These are phyloP conservation scores for Serendipita sp. DNA, from an alignment of 768 basidiomycete genomes.

Conservation along the genomic window DNA sequence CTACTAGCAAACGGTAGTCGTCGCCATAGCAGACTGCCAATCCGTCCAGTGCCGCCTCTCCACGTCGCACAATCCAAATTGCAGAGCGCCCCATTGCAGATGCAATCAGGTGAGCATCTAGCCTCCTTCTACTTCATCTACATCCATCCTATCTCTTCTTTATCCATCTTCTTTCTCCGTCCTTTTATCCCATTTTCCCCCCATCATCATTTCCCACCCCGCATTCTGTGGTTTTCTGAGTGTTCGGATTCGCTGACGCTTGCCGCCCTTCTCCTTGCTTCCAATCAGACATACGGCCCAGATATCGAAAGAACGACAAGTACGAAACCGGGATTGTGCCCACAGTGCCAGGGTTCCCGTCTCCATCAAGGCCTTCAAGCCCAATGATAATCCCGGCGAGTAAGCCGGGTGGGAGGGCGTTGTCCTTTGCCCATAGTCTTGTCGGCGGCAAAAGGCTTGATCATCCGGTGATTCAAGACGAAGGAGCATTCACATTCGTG, in stretches of 20 bases:
- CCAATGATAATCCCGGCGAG: background rate
- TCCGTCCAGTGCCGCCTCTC: background rate
- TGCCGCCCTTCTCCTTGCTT: background rate
- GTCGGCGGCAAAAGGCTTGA: too few species aligned
- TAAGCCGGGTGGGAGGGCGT: too few species aligned
- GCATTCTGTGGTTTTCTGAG: background rate
- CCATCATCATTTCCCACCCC: background rate
- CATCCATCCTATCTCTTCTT: background rate
- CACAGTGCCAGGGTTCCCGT: background rate
- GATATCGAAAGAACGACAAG: conserved; percentile 2
- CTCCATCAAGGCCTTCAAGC: background rate
- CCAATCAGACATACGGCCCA: conserved; percentile 1
- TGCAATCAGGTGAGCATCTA: background rate
- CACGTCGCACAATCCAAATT: background rate
- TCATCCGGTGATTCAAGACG: too few species aligned
- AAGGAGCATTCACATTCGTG: too few species aligned
- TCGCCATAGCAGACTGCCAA: conserved; percentile 4
- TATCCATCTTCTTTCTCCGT: background rate
- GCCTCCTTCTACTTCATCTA: background rate
- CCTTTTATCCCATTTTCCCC: too few species aligned
- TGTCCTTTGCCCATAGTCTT: too few species aligned
- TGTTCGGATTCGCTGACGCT: background rate
- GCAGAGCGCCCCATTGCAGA: background rate
- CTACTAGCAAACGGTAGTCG: background rate
- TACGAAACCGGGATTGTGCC: background rate